Base-by-base conservation (phyloP, 768 basidiomycete species). In the Obba rivulosa region DNA sequence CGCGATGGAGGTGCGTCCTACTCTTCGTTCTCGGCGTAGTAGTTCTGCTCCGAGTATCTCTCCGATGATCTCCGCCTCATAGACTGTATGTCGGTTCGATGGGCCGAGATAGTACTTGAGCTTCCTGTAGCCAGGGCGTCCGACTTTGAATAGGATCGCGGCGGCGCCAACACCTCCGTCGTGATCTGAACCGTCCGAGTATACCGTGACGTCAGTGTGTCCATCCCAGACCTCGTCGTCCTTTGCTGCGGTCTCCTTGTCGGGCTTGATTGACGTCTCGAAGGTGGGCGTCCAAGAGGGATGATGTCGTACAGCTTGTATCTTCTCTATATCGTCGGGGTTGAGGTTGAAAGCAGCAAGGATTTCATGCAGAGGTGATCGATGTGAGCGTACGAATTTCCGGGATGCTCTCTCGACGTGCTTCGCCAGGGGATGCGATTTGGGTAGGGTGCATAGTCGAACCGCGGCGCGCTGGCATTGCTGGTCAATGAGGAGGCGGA, bases 21-120 rank as follows among this genome's bases (percentile, higher is more conserved):
- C 38, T 8, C 10, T 1, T 16, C 7, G 3, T 37, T 56, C 49
- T 16, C 39, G 43, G 3, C 34, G 42, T 4, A 70, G 35, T 7
- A 70, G 53, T 5, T 66, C 52, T 2, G 61, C 10, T 2, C 37
- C 53, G 3, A 71, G 48, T 0, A 62, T 28, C 3, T 65, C 41
- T 0, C 64, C 68, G 9, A 10, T 8, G 52, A 57, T n/a, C 42
- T 70, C 65, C 1, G 55, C 66, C 45, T 67, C 62, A 25, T 62
- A 65, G 0, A 65, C 62, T 1, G 57, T 64, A 50, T 67, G 64
- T 10, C 60, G 42, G 3, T 31, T 44, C 1, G 47, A 46, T 0
- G 34, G 24, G 8, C 65, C 63, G 3, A 70, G 52, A 17, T 62
- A 39, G 20, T 50, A 50, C 20, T 45, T 41, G 14, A 61, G 31